phyloP scores from a whole-genome alignment of 1,139 yeast species.

The Schwanniomyces etchellsii region DNA sequence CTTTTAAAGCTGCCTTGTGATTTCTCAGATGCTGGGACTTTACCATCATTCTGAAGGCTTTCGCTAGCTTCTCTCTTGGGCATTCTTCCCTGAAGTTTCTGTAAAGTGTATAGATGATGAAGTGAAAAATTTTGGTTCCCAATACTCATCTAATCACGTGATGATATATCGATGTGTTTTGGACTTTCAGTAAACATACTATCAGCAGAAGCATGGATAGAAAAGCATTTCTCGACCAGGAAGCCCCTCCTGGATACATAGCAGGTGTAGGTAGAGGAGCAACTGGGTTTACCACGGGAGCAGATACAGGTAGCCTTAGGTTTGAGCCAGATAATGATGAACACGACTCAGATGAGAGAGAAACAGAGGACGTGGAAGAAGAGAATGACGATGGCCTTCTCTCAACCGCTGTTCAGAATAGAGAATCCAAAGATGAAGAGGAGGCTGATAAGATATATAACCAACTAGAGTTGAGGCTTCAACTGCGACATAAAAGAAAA shows the following conservation, averaged over 20 bases:
- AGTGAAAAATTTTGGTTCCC: slow-evolving; percentile 4
- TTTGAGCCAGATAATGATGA: slow-evolving; percentile 32
- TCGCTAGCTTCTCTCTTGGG: slow-evolving; percentile 55
- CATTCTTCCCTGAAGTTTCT: slow-evolving; percentile 31
- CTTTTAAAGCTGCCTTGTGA: slow-evolving; percentile 24
- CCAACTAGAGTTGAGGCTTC: slow-evolving; percentile 55
- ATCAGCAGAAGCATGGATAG: slow-evolving; percentile 34
- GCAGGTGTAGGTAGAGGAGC: slow-evolving; percentile 97
- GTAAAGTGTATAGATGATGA: slow-evolving; percentile 1
- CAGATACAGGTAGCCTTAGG: slow-evolving; percentile 58
- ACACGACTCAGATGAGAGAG: slow-evolving; percentile 12
- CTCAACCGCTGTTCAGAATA: slow-evolving; percentile 7
- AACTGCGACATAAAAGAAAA: slow-evolving; percentile 26
- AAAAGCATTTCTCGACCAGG: slow-evolving; percentile 70
- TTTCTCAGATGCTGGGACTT: slow-evolving; percentile 29
- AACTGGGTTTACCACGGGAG: slow-evolving; percentile 81
- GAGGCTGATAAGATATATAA: slow-evolving; percentile 75
- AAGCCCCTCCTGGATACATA: slow-evolving; percentile 85
- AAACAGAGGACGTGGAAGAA: slow-evolving; percentile 22
- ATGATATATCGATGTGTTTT: not conserved
- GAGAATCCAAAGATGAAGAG: slow-evolving; percentile 41
- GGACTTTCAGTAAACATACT: not conserved
- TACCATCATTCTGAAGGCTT: slow-evolving; percentile 21
- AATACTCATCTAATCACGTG: slow-evolving; percentile 1
- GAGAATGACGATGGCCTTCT: slow-evolving; percentile 23